Percentiles rank a stretch among this genome's conserved stretches.
Conservation (phyloP, 2,329 filamentous ascomycete species). For the Penicillium sp. region DNA sequence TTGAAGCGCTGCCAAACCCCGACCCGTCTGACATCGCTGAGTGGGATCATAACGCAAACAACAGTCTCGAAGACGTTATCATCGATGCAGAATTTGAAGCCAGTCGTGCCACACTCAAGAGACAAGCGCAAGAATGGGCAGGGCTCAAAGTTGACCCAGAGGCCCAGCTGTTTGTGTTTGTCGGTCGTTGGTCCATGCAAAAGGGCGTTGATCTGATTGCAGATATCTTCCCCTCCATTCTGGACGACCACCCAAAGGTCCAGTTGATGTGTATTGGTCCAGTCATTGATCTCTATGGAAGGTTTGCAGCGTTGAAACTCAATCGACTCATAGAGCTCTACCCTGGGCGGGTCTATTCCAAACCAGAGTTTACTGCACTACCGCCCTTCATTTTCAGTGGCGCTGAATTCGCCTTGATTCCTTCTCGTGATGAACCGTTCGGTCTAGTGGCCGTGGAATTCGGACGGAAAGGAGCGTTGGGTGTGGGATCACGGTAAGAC, state of each 20-base stretch:
- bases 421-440: conserved; percentile 69
- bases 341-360: conserved; percentile 64
- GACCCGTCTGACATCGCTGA: conserved; percentile 65
- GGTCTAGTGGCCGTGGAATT: conserved; percentile 69
- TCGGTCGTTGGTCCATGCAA: conserved; percentile 68
- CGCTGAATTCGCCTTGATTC: conserved; percentile 68
- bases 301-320: conserved; percentile 66
- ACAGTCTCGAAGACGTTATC: conserved; percentile 48
- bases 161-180: conserved; percentile 67
- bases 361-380: conserved; percentile 66
- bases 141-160: conserved; percentile 62
- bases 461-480: conserved; percentile 66
- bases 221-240: conserved; percentile 63
- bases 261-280: conserved; percentile 66
- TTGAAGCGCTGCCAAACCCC: conserved; percentile 65
- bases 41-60: conserved; percentile 55
- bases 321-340: conserved; percentile 65
- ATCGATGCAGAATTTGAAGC: conserved; percentile 59
- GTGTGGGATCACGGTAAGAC: conserved; percentile 55
- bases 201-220: conserved; percentile 69
- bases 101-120: conserved; percentile 54
- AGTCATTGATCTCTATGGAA: conserved; percentile 68
- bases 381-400: conserved; percentile 67
- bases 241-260: conserved; percentile 60
- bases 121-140: conserved; percentile 68